A percentile compares a stretch with the other conserved stretches of the same genome.
Conservation (phyloP, 2,329 filamentous ascomycete genomes). For the Cephalotrichum gorgonifer region DNA sequence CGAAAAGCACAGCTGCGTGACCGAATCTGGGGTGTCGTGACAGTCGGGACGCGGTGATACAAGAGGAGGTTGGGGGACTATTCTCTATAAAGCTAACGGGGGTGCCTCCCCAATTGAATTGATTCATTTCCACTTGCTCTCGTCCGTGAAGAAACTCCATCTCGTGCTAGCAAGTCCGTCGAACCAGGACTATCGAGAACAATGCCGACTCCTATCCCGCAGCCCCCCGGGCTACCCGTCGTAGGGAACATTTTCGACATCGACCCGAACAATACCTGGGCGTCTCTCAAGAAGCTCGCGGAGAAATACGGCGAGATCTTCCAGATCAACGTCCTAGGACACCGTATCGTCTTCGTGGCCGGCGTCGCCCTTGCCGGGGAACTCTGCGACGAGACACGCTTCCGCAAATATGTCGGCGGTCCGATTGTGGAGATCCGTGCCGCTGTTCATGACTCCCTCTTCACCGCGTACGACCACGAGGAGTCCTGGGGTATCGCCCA, state of each 20-base stretch:
- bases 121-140: too few relatives aligned
- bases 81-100: too few relatives aligned
- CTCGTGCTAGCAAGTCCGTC: too few relatives aligned
- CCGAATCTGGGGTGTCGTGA: too few relatives aligned
- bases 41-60: too few relatives aligned
- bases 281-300: conserved; percentile 22
- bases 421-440: conserved; percentile 41
- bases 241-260: conserved; percentile 25
- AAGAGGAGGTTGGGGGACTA: too few relatives aligned
- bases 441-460: conserved; percentile 50
- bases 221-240: conserved; percentile 22
- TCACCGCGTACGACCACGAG: conserved; percentile 43
- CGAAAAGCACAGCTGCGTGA: too few relatives aligned
- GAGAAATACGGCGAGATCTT: conserved; percentile 27
- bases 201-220: conserved; percentile 17
- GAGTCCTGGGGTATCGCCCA: conserved; percentile 59
- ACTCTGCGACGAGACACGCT: conserved; percentile 39
- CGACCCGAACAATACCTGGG: conserved; percentile 23
- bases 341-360: conserved; percentile 28
- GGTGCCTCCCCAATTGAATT: too few relatives aligned
- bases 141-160: too few relatives aligned
- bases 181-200: too few relatives aligned
- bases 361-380: conserved; percentile 27
- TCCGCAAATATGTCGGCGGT: conserved; percentile 42
- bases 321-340: conserved; percentile 22